Base-by-base conservation (phyloP, 2,329 filamentous ascomycete species). In the Xylaria sp. region DNA sequence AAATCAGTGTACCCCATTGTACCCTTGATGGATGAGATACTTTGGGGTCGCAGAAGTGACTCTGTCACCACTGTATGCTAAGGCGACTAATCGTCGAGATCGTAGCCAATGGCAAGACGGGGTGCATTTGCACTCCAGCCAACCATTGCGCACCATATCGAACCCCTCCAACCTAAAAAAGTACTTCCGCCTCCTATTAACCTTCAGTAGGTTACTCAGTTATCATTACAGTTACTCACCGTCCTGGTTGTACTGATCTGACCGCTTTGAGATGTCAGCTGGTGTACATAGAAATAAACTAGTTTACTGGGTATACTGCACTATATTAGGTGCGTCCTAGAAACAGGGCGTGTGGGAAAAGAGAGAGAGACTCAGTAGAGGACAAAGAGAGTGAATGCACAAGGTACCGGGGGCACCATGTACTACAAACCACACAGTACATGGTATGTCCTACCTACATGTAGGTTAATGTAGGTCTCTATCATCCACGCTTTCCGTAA, bases 1-100 rank as follows among this genome's bases (percentile, higher is more conserved):
- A 54, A 59, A 50, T 32, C 34, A 15, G 66, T 63, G 74, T 77
- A 76, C 65, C 74, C 1, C 32, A 72, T 57, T 57, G 75, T 76
- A 76, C 60, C 68, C 13, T 44, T n/a, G 12, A n/a, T 25, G n/a
- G 18, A 51, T 28, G 46, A 32, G 74, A 70, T 77, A 77, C 76
- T 70, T 76, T 7, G 20, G 37, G n/a, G 37, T 69, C 61, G 64
- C 66, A 65, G 50, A 25, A 72, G 71, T 68, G 74, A 76, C 75
- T 74, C 69, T 55, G 60, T 1, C 7, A 18, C 18, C 15, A n/a
- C 15, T 46, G 54, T 25, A 37, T 52, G 32, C 52, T 34, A 12
- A n/a, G 50, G 28, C 28, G 55, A 13, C 32, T 58, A n/a, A 46
- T 37, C 41, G 37, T 41, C 6, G 44, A 57, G 7, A 52, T 44